A percentile compares a stretch with the other conserved stretches of the same genome.
phyloP scores from a whole-genome alignment of 2,329 filamentous ascomycete genomes.

The Monosporascus sp. region DNA sequence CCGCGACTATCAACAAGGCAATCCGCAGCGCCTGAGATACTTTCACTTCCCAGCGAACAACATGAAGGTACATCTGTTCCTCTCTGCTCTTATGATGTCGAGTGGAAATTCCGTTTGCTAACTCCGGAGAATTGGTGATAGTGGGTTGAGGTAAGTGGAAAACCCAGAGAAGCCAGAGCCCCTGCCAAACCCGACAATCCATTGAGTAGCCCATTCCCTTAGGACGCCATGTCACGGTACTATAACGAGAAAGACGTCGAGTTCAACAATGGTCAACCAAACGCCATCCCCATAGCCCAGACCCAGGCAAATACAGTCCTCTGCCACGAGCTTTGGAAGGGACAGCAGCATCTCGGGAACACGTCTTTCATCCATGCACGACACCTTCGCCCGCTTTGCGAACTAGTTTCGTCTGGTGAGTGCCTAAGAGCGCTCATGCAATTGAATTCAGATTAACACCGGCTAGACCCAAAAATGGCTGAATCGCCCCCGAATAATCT shows the following conservation, averaged over 20 bases:
- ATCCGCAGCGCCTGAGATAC: conserved; percentile 8
- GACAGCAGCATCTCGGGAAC: conserved; percentile 25
- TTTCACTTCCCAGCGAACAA: conserved; percentile 30
- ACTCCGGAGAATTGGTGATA: conserved; percentile 1
- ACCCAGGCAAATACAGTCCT: conserved; percentile 22
- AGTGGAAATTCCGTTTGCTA: too few species aligned
- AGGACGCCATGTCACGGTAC: conserved; percentile 26
- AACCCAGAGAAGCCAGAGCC: neutral
- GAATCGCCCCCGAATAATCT: conserved; percentile 19
- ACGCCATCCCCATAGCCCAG: neutral
- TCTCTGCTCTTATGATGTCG: too few species aligned
- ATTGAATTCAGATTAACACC: too few species aligned
- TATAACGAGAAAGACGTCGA: conserved; percentile 12
- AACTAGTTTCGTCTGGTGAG: conserved; percentile 24
- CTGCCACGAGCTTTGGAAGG: conserved; percentile 28
- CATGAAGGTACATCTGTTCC: conserved; percentile 21
- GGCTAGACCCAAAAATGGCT: neutral
- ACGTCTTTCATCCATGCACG: conserved; percentile 23
- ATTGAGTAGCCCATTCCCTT: too few species aligned
- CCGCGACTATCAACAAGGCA: too few species aligned
- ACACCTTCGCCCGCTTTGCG: conserved; percentile 31
- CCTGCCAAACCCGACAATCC: neutral
- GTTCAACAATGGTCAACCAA: too few species aligned
- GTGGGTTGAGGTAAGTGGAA: conserved; percentile 22
- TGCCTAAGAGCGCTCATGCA: neutral